Evolutionary conservation across 139 green algal species (phyloP).

Genomic region (Chlorella sp.): DNA sequence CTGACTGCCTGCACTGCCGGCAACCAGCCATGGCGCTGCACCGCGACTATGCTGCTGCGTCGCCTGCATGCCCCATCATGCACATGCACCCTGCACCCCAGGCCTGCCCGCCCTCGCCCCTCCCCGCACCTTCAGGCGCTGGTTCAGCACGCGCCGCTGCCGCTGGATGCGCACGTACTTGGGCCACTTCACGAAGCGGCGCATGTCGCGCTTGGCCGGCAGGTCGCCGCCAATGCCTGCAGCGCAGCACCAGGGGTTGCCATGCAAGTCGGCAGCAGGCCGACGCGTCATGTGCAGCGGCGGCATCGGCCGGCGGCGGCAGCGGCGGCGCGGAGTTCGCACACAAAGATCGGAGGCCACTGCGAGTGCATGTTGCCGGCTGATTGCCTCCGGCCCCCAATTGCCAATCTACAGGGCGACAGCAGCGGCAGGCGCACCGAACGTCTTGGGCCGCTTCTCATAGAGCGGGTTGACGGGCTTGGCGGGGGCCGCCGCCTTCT

Average conservation of each 20-base stretch:
- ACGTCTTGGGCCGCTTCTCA: slow-evolving; percentile 94
- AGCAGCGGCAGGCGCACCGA: slow-evolving; percentile 67
- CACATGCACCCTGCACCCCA: background rate
- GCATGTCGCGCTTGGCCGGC: slow-evolving; percentile 92
- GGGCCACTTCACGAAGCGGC: slow-evolving; percentile 99
- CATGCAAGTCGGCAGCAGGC: no score
- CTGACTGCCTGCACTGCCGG: background rate
- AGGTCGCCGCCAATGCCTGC: slow-evolving; percentile 83
- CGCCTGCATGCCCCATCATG: background rate
- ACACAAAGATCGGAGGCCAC: no score
- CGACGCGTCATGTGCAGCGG: no score
- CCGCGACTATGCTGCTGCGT: background rate
- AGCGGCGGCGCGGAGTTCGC: background rate
- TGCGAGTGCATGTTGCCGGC: no score
- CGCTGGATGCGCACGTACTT: slow-evolving; percentile 99
- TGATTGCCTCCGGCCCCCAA: no score
- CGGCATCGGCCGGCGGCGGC: background rate
- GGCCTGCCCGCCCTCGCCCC: background rate
- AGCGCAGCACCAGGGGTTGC: background rate
- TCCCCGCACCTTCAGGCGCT: slow-evolving; percentile 86
- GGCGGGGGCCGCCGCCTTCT: slow-evolving; percentile 72
- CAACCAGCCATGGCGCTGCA: background rate
- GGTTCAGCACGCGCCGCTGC: slow-evolving; percentile 93
- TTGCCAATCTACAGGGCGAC: no score
- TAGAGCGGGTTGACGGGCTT: slow-evolving; percentile 94